phyloP scores from a whole-genome alignment of 2,329 filamentous ascomycete genomes.

The Epichloe sp. region DNA sequence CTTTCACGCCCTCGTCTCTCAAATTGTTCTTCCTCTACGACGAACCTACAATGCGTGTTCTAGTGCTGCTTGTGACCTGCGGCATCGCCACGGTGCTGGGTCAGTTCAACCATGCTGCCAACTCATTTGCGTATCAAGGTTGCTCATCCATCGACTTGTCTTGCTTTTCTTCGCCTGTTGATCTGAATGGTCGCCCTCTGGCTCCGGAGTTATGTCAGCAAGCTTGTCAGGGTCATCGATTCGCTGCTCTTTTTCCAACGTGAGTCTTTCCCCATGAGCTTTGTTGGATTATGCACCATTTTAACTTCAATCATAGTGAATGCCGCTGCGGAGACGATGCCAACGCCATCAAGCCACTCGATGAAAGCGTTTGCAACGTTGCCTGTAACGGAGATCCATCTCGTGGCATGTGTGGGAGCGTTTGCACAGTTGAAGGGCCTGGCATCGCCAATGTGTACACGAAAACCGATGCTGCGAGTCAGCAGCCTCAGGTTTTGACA shows the following conservation, averaged over 20 bases:
- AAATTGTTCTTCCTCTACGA: slow-evolving; percentile 4
- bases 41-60: slow-evolving; percentile 11
- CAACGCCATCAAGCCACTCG: slow-evolving; percentile 14
- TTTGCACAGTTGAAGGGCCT: slow-evolving; percentile 14
- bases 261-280: slow-evolving; percentile 8
- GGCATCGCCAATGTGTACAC: slow-evolving; percentile 21
- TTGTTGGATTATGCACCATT: rapidly evolving
- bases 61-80: slow-evolving; percentile 12
- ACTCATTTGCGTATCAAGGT: slow-evolving; percentile 15
- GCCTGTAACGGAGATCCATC: slow-evolving; percentile 16
- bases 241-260: slow-evolving; percentile 20
- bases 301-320: slow-evolving; percentile 14
- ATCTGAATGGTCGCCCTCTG: slow-evolving; percentile 11
- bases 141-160: slow-evolving; percentile 16
- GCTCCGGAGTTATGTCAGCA: slow-evolving; percentile 16
- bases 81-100: slow-evolving; percentile 11
- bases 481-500: slow-evolving; percentile 3
- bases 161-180: slow-evolving; percentile 14
- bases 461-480: slow-evolving; percentile 7
- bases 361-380: slow-evolving; percentile 19
- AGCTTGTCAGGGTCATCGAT: slow-evolving; percentile 15
- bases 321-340: slow-evolving; percentile 23
- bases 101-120: slow-evolving; percentile 9
- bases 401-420: slow-evolving; percentile 22
- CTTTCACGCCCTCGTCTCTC: background rate